Base-by-base conservation (phyloP, 768 basidiomycete genomes). In the Amanita muscaria region DNA sequence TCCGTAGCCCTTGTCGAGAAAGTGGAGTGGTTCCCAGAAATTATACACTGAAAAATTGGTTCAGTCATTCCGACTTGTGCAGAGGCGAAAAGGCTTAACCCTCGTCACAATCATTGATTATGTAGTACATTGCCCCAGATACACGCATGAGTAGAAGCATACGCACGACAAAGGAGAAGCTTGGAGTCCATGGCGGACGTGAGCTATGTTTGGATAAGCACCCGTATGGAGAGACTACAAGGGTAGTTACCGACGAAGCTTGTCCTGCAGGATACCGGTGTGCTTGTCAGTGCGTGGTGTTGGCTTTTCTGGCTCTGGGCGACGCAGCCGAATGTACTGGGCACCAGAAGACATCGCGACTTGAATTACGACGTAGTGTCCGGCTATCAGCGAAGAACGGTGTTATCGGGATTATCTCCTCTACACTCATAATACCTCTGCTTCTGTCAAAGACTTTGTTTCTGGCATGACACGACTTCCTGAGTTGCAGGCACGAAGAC, bases 21-120 rank as follows among this genome's bases (percentile, higher is more conserved):
- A 93, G 65, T 99, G 96, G 12, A 99, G 67, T 15, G 96, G 96
- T 58, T 98, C 96, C 90, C 90, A 98, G 63, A 96, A 99, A 65
- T 99, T 99, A 74, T 82, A 99, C 10, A 96, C 96, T 99, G 42
- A 39, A 18, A 43, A 40, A 35, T 39, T 16, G 31, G 7, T 15
- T 29, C 22, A 6, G n/a, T 42, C 19, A 11, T 6, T 29, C 11
- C 14, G 6, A 18, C 3, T 5, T 8, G 2, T 22, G 24, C 11
- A 11, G 19, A 37, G 19, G 35, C 15, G 12, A 29, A 29, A 29
- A 15, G 12, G 27, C 46, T 49, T 42, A n/a, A 91, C 94, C 92
- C 78, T 99, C 96, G 57, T 99, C 96, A 51, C 96, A 98, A 58
- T 98, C 96, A 55, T 82, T 79, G 45, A 94, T 88, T 52, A 90